Evolutionary conservation across 1,284 basidiomycete species (phyloP), one percentile per base, ranked within the genome.

Genomic region (Ustilago bromivora): DNA sequence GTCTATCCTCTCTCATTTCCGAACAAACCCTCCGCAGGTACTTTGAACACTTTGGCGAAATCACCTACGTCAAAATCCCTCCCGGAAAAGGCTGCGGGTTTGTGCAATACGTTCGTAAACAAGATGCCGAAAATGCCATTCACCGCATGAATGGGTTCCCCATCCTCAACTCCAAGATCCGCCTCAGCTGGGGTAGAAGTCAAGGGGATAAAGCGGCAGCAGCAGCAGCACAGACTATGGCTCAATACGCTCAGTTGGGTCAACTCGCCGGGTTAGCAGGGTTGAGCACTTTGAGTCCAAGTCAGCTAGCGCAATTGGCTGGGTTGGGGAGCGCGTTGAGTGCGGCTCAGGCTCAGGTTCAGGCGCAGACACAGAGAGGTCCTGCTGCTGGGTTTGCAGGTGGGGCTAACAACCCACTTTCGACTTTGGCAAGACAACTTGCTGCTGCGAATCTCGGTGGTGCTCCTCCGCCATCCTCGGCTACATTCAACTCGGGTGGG

Each of bases 131-230:
- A 85, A 89, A 90, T 32, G 95, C 95, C 3, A 97, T 98, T 78
- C 93, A 95, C 87, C 93, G 93, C 87, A 95, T 97, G 94, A 95
- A 97, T 87, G 94, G 94, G 28, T 97, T 95, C 86, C 94, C 93
- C 7, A 92, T 97, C 78, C 93, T 94, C 53, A 94, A 94, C 64
- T 85, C 84, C 73, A 90, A 93, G 77, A 95, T 98, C 79, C 90
- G 95, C 47, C 87, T 97, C 66, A 95, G 93, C 83, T 98, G 95
- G 95, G 95, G 95, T 35, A 89, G 95, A 52, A 85, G 82, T 51
- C 76, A 85, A 43, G 82, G 83, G 34, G 85, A 86, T 43, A 86
- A 86, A 59, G 82, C 82, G 1, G 84, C 83, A 3, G 83, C 84
- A 7, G 81, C 82, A 1, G 84, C 84, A 11, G 83, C 83, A n/a